Evolutionary conservation across 768 basidiomycete genomes (phyloP).

Genomic region (Panellus pusillus): DNA sequence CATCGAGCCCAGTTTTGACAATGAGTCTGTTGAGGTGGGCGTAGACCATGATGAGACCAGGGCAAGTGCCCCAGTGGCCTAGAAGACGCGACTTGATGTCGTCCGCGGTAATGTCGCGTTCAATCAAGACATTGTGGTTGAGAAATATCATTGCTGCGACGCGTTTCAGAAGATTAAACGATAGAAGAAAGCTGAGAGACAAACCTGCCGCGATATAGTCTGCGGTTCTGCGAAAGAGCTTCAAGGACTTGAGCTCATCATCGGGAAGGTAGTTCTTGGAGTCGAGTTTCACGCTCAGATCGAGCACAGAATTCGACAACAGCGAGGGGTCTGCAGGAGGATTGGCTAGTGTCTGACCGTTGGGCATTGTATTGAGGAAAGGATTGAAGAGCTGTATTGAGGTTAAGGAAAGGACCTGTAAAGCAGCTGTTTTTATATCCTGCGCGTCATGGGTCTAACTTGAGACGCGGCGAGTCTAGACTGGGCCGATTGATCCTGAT

Average conservation of each 20-base stretch:
- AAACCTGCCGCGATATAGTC: constrained; percentile 72
- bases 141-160: constrained; percentile 81
- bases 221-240: constrained; percentile 59
- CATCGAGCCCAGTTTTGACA: constrained; percentile 57
- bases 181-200: constrained; percentile 13
- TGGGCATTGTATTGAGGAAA: background rate
- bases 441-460: too few relatives aligned
- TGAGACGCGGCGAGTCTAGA: too few relatives aligned
- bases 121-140: constrained; percentile 67
- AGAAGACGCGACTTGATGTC: constrained; percentile 82
- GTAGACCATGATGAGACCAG: constrained; percentile 32
- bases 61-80: constrained; percentile 75
- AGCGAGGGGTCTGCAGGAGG: constrained; percentile 70
- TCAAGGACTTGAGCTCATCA: constrained; percentile 52
- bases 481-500: too few relatives aligned
- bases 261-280: constrained; percentile 45
- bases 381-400: too few relatives aligned
- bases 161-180: background rate
- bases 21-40: constrained; percentile 72
- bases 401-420: too few relatives aligned
- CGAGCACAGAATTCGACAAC: constrained; percentile 57
- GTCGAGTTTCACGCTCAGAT: constrained; percentile 49
- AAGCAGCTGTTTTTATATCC: too few relatives aligned
- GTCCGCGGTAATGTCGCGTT: constrained; percentile 55
- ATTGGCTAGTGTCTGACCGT: too few relatives aligned